phyloP scores from a whole-genome alignment of 306 rosid species.

The Crataegus laevigata region DNA sequence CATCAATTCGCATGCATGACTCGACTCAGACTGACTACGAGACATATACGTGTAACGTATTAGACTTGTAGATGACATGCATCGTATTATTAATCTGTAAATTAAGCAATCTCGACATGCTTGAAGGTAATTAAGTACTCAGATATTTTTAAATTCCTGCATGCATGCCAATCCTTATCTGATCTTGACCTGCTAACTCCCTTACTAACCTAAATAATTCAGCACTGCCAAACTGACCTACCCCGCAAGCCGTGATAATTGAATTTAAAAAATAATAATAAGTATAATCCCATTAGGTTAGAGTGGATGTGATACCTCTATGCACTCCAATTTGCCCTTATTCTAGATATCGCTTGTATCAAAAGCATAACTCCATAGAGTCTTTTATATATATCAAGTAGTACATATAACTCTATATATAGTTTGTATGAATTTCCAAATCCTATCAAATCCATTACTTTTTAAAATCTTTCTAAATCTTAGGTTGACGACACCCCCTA shows the following conservation, averaged over 20 bases:
- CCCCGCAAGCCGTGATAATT: not conserved
- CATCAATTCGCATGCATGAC: not conserved
- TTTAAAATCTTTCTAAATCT: too few species aligned
- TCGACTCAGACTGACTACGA: too few species aligned
- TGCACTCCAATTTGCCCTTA: too few species aligned
- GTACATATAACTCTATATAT: too few species aligned
- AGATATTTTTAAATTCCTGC: not conserved
- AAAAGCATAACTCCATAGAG: too few species aligned
- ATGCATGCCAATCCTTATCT: not conserved
- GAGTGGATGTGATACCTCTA: not conserved
- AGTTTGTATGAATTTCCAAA: too few species aligned
- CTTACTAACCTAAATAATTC: not conserved
- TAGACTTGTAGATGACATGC: too few species aligned
- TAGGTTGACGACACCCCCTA: too few species aligned
- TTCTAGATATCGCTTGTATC: too few species aligned
- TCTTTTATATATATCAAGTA: too few species aligned
- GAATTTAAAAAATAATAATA: not conserved
- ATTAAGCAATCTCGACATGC: not conserved
- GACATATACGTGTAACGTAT: too few species aligned
- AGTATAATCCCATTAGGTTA: not conserved
- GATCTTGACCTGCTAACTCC: constrained; percentile 48
- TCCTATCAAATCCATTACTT: too few species aligned
- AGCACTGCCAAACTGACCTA: constrained; percentile 11
- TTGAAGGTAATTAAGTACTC: not conserved
- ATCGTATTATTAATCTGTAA: not conserved